Base-by-base conservation (phyloP, 176 grass and related monocot genomes). In the Triticum timopheevii region DNA sequence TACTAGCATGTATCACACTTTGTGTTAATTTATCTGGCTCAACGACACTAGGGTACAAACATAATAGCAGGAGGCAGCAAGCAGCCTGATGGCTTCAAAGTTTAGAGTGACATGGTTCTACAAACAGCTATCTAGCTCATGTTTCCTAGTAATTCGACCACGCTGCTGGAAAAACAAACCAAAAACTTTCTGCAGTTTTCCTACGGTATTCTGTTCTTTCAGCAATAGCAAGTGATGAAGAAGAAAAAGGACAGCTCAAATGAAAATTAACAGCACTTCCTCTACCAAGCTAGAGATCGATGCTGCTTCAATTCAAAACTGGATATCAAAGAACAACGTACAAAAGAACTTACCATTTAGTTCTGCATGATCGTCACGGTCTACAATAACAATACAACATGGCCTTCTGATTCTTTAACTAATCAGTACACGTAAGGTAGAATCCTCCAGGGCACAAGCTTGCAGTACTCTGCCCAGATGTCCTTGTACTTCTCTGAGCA, bases 401-500 rank as follows among this genome's bases (percentile, higher is more conserved):
- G 34, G 68, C 68, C 38, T 27, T 74, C 72, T 49, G 72, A 17
- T 30, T 4, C 1, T 10, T 5, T 16, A 67, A 0, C 22, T 92
- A 81, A 61, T 73, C 31, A 90, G 80, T 98, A 96, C 22, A 96
- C 84, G 13, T 85, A 98, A 59, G 97, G 97, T 15, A 98, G 81
- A 69, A 98, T 98, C 86, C 97, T 94, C 92, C 88, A 98, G 4
- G 92, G 97, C 63, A 98, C 97, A 12, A 90, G 71, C 84, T 73
- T 90, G 92, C 97, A 96, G 61, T 98, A 98, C 72, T 96, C 92
- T 25, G 12, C 85, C 97, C 97, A 98, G 76, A 98, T 83, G 58
- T 96, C 94, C 74, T 90, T 98, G 79, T 98, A 98, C 86, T 98
- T 98, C 75, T 94, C 86, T 0, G 90, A 91, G 75, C 97, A 98